Percentiles rank a stretch among this genome's conserved stretches.
phyloP scores from a whole-genome alignment of 192 early-diverging fungal species.

The Podila verticillata region DNA sequence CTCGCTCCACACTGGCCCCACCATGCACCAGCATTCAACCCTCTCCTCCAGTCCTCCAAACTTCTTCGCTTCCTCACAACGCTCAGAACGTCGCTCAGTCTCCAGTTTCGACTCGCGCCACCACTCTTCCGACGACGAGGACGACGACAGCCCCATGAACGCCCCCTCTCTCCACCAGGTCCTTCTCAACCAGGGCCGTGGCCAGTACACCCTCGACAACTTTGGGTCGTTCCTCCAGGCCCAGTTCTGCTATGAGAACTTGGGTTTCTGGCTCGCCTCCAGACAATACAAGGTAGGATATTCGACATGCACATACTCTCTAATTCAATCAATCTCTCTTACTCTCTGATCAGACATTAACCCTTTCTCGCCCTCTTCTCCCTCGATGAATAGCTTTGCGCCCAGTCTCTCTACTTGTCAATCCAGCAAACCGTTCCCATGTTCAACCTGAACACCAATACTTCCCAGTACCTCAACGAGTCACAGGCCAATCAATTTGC shows the following conservation, averaged over 20 bases:
- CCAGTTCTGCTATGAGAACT: constrained; percentile 52
- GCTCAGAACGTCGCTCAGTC: constrained; percentile 26
- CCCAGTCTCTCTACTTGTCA: constrained; percentile 39
- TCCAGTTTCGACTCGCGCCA: constrained; percentile 40
- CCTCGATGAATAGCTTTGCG: constrained; percentile 27
- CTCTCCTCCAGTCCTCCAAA: background rate
- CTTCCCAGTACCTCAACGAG: constrained; percentile 24
- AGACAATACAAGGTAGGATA: constrained; percentile 42
- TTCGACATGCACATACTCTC: too few relatives aligned
- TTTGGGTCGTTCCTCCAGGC: constrained; percentile 48
- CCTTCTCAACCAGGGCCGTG: constrained; percentile 47
- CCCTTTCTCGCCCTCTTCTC: too few relatives aligned
- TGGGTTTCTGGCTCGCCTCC: constrained; percentile 53
- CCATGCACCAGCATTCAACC: background rate
- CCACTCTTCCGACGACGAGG: constrained; percentile 22
- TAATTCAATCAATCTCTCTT: too few relatives aligned
- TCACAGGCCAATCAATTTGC: constrained; percentile 34
- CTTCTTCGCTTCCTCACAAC: background rate
- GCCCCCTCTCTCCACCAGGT: constrained; percentile 44
- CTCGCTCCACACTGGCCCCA: background rate
- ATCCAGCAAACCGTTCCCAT: constrained; percentile 31
- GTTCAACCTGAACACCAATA: constrained; percentile 25
- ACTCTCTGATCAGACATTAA: too few relatives aligned
- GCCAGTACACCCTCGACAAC: constrained; percentile 51
- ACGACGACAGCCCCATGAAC: constrained; percentile 21